Base-by-base conservation (phyloP, 2,329 filamentous ascomycete species). In the Ceratocystis diversiconidia region DNA sequence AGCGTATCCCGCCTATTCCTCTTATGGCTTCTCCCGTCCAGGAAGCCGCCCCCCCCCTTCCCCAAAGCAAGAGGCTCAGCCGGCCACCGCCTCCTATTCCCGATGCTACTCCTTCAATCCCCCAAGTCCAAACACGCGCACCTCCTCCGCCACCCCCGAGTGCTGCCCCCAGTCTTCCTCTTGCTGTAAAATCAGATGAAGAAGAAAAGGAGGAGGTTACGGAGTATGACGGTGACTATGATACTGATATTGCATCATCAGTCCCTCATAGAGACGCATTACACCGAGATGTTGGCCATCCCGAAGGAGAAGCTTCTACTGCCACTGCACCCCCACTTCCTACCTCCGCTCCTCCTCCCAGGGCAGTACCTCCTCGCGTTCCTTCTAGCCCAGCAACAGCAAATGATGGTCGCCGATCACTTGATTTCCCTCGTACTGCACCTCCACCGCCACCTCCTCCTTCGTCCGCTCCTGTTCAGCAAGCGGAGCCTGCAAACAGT, bases 211-310 rank as follows among this genome's bases (percentile, higher is more conserved):
- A 88, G 67, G 91, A 95, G 71, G 82, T 90, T 43, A 95, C 90
- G 0, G 92, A 96, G 72, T 97, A 97, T 72, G 94, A 99, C 73
- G 94, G 92, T 5, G 94, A 97, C 72, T 97, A 97, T 73, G 94
- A 97, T 71, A 97, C 94, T 5, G 94, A 97, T 73, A 97, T 97
- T 72, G 92, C 88, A 1, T 90, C 92, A n/a, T 87, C 90, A 8
- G 90, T 85, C n/a, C 90, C 89, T 65, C 90, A 96, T 75, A 96
- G 95, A 75, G 92, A 96, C 76, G 92, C 92, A 0, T 76, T 97
- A 68, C 95, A 92, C 88, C 64, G 66, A 50, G 63, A 63, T 15
- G 43, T 48, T 15, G 64, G 36, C 4, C 36, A 46, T 25, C 22
- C 52, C 3, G 90, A 95, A 68, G 85, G 88, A 66, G 84, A 80